Evolutionary conservation across 106 monocot genomes (phyloP).

Genomic region (Dioscorea zingiberensis): DNA sequence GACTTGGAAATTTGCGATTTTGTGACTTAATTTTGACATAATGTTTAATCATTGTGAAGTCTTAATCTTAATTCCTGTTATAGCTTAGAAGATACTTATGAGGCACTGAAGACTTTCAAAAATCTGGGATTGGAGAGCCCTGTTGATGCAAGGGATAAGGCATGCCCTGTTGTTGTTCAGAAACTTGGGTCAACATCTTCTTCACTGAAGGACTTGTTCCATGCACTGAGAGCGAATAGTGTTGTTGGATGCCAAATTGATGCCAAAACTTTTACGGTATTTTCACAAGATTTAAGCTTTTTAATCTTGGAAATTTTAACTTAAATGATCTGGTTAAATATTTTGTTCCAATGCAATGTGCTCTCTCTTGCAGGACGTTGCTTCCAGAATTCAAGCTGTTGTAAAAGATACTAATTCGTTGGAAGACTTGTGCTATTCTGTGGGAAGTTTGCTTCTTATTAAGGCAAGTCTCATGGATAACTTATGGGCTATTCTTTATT

Average conservation of each 20-base stretch:
- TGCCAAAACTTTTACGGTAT: slow-evolving; percentile 39
- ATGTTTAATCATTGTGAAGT: too few relatives aligned
- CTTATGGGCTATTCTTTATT: not conserved
- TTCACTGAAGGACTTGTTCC: slow-evolving; percentile 43
- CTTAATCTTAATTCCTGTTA: not conserved
- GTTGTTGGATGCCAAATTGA: slow-evolving; percentile 55
- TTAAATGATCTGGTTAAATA: not conserved
- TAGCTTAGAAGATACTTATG: slow-evolving; percentile 86
- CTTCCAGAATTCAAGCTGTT: slow-evolving; percentile 43
- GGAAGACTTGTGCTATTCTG: slow-evolving; percentile 49
- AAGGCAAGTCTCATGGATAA: slow-evolving; percentile 42
- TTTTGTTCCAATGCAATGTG: not conserved
- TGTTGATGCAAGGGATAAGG: slow-evolving; percentile 13
- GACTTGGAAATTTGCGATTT: not conserved
- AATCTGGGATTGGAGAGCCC: slow-evolving; percentile 51
- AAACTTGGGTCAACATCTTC: slow-evolving; percentile 42
- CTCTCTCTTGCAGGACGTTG: slow-evolving; percentile 35
- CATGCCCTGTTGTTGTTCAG: slow-evolving; percentile 44
- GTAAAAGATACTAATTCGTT: slow-evolving; percentile 58
- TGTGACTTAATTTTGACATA: not conserved
- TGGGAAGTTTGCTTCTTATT: slow-evolving; percentile 61
- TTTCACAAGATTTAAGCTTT: not conserved
- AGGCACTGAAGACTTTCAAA: slow-evolving; percentile 72
- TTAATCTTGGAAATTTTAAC: not conserved
- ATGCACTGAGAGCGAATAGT: slow-evolving; percentile 55